A percentile compares a stretch with the other conserved stretches of the same genome.
phyloP scores from a whole-genome alignment of 2,329 filamentous ascomycete species.

The Colletotrichum sp. region DNA sequence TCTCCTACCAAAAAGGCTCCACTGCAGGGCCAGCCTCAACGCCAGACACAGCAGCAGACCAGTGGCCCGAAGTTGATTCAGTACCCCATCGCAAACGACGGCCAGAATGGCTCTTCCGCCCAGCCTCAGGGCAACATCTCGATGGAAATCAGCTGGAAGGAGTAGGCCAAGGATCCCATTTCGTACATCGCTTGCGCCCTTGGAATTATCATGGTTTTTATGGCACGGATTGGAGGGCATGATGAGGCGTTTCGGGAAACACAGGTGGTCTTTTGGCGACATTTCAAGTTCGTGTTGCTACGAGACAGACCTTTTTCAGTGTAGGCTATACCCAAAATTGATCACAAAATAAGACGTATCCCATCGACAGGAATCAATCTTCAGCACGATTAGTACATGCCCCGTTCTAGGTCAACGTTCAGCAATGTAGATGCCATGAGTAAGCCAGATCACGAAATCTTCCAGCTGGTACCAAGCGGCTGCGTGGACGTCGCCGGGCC shows the following conservation, averaged over 20 bases:
- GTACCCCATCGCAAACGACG: not conserved
- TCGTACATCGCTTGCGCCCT: not conserved
- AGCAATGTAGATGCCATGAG: not conserved
- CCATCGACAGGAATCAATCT: not conserved
- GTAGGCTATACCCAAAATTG: conserved; percentile 15
- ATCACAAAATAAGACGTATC: not conserved
- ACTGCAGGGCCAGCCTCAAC: not conserved
- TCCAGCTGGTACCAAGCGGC: not conserved
- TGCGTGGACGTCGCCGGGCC: not conserved
- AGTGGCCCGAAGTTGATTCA: not conserved
- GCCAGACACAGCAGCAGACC: not conserved
- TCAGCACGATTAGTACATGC: not conserved
- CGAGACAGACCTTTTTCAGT: not conserved
- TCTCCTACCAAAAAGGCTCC: not conserved
- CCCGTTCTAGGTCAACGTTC: not conserved
- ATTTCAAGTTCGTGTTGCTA: not conserved
- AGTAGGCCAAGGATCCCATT: not conserved
- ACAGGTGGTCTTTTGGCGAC: not conserved
- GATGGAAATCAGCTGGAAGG: not conserved
- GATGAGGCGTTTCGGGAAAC: conserved; percentile 6
- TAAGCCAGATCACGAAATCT: not conserved
- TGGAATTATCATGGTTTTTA: not conserved
- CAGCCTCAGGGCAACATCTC: not conserved
- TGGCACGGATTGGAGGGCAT: not conserved
- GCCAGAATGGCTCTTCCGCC: not conserved